phyloP scores from a whole-genome alignment of 306 rosid genomes.

The Cajanus cajan region DNA sequence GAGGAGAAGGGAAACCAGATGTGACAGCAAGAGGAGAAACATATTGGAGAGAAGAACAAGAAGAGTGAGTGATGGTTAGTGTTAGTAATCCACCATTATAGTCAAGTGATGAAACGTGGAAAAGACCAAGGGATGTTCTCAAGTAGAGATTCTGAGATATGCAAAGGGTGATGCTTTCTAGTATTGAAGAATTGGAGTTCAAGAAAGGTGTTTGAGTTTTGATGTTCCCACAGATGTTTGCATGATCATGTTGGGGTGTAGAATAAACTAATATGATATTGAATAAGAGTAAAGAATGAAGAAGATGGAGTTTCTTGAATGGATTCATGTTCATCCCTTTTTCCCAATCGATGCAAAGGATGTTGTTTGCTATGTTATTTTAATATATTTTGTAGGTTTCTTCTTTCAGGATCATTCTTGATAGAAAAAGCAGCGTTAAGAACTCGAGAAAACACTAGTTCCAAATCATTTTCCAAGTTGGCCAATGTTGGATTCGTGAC shows the following conservation, averaged over 20 bases:
- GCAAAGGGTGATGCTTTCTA: conserved; percentile 37
- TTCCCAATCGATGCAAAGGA: neutral
- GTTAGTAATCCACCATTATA: conserved; percentile 20
- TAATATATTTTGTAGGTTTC: neutral
- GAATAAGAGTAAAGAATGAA: conserved; percentile 37
- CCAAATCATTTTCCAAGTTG: conserved; percentile 19
- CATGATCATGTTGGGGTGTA: conserved; percentile 29
- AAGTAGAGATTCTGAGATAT: conserved; percentile 39
- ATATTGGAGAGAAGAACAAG: conserved; percentile 42
- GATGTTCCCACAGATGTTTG: conserved; percentile 41
- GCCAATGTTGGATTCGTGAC: conserved; percentile 31
- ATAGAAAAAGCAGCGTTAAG: neutral
- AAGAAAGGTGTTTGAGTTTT: conserved; percentile 47
- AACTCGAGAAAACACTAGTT: conserved; percentile 11
- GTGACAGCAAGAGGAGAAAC: conserved; percentile 42
- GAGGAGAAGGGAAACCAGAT: conserved; percentile 59
- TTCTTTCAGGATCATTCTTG: conserved; percentile 19
- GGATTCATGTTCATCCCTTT: conserved; percentile 38
- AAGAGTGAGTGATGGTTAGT: conserved; percentile 39
- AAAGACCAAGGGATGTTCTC: conserved; percentile 45
- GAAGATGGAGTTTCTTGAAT: conserved; percentile 38
- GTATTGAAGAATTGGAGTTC: conserved; percentile 34
- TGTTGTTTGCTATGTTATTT: neutral
- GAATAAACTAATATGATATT: conserved; percentile 42
- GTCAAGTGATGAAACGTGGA: conserved; percentile 34